A percentile compares a stretch with the other conserved stretches of the same genome.
Evolutionary conservation across 208 protist species (phyloP).

Genomic region (Endotrypanum monterogeii): DNA sequence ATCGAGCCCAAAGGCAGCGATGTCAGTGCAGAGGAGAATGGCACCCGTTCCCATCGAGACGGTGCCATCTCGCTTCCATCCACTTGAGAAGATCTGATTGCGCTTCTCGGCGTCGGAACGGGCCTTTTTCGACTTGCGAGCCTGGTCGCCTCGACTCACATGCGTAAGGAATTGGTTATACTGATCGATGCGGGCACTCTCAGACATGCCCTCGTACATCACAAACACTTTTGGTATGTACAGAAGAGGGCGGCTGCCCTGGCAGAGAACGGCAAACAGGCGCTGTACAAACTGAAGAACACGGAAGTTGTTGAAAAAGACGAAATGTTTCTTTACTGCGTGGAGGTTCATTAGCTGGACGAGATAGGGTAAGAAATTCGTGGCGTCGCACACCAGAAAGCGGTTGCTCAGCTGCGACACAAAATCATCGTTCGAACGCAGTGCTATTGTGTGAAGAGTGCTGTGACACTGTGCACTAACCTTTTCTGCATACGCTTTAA

Average conservation of each 20-base stretch:
- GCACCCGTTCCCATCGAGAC: conserved; percentile 69
- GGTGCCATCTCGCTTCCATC: conserved; percentile 74
- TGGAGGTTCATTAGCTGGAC: conserved; percentile 90
- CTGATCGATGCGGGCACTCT: conserved; percentile 72
- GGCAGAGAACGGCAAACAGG: conserved; percentile 51
- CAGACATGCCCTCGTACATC: conserved; percentile 89
- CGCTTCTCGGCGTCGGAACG: conserved; percentile 70
- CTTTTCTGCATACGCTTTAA: conserved; percentile 45
- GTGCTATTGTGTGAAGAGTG: conserved; percentile 39
- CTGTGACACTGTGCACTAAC: conserved; percentile 30
- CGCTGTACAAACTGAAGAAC: conserved; percentile 72
- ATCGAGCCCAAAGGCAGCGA: conserved; percentile 89
- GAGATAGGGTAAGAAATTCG: conserved; percentile 70
- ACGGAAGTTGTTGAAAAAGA: conserved; percentile 89
- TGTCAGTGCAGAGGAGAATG: conserved; percentile 90
- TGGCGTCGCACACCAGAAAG: conserved; percentile 70
- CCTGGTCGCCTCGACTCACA: conserved; percentile 8
- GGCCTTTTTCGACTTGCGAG: conserved; percentile 32
- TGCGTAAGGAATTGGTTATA: conserved; percentile 88
- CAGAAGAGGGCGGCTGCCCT: conserved; percentile 54
- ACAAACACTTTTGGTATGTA: conserved; percentile 72
- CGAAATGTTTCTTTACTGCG: conserved; percentile 90
- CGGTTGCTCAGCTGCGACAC: conserved; percentile 75
- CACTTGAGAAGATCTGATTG: conserved; percentile 76
- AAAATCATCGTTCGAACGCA: conserved; percentile 57